phyloP scores from a whole-genome alignment of 805 yeast species.

The Candida alai region DNA sequence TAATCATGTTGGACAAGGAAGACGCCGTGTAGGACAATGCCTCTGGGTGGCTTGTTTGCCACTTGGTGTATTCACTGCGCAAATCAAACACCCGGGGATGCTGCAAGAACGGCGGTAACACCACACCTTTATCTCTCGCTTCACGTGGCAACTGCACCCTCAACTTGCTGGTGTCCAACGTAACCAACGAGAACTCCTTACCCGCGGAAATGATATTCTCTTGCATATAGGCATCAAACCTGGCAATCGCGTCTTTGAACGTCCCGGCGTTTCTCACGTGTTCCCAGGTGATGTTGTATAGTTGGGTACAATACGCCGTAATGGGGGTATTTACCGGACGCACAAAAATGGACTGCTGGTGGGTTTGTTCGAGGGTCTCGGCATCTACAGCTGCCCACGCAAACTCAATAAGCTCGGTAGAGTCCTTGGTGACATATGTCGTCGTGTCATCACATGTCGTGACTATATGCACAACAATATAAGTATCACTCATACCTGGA shows the following conservation, averaged over 20 bases:
- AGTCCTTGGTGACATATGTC: slow-evolving; percentile 57
- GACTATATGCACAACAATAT: slow-evolving; percentile 57
- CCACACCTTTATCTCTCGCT: slow-evolving; percentile 70
- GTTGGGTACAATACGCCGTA: slow-evolving; percentile 51
- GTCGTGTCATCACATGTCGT: slow-evolving; percentile 67
- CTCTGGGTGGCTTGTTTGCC: slow-evolving; percentile 63
- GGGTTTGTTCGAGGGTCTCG: slow-evolving; percentile 38
- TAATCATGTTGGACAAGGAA: slow-evolving; percentile 38
- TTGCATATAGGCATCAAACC: slow-evolving; percentile 50
- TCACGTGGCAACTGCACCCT: slow-evolving; percentile 78
- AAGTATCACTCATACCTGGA: slow-evolving; percentile 47
- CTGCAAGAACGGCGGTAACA: slow-evolving; percentile 69
- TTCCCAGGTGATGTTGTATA: slow-evolving; percentile 58
- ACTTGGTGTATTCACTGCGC: slow-evolving; percentile 65
- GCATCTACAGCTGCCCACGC: slow-evolving; percentile 67
- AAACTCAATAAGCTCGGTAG: slow-evolving; percentile 62
- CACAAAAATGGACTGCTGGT: slow-evolving; percentile 46
- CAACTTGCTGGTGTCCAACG: slow-evolving; percentile 65
- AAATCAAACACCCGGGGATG: slow-evolving; percentile 76
- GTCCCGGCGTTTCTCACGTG: slow-evolving; percentile 53
- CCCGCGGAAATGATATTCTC: slow-evolving; percentile 37
- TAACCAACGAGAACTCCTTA: slow-evolving; percentile 59
- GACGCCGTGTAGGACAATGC: slow-evolving; percentile 32
- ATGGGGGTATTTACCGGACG: slow-evolving; percentile 66
- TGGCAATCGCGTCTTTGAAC: slow-evolving; percentile 59